Percentiles rank a stretch among this genome's conserved stretches.
These are phyloP conservation scores for Diaporthe ilicicola DNA, from an alignment of 2,329 filamentous ascomycete genomes.

Conservation along the genomic window DNA sequence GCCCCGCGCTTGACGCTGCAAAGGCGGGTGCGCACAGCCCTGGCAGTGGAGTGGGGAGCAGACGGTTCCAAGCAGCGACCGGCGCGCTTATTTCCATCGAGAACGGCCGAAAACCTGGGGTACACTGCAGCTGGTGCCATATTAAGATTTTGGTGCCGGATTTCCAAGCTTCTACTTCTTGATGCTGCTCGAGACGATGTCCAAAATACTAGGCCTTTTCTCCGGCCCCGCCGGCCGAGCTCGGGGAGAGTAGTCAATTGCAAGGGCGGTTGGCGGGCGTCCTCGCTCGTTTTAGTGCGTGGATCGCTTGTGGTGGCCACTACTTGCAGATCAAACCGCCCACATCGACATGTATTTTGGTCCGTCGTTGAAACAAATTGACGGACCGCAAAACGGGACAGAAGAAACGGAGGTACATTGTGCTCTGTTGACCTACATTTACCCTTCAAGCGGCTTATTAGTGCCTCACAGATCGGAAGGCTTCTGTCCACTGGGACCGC, in stretches of 20 bases:
- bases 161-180: not conserved
- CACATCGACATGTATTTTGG: not conserved
- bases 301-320: conserved; percentile 13
- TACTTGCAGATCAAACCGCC: conserved; percentile 19
- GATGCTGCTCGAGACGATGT: not conserved
- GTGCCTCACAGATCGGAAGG: not conserved
- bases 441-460: not conserved
- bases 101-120: not conserved
- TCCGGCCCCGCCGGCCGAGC: not conserved
- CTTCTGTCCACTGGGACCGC: not conserved
- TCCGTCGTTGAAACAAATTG: not conserved
- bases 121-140: not conserved
- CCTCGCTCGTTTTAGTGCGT: conserved; percentile 19
- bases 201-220: not conserved
- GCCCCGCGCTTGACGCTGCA: not conserved
- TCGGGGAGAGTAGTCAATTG: not conserved
- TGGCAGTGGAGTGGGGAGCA: not conserved
- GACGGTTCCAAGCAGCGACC: not conserved
- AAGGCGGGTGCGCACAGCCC: not conserved
- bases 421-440: not conserved
- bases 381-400: not conserved
- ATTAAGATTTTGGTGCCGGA: not conserved
- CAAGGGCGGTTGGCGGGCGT: not conserved
- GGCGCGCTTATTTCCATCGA: not conserved
- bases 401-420: not conserved